Percentiles rank a stretch among this genome's conserved stretches.
These are phyloP conservation scores for Zelopaecilomyces penicillatus DNA, from an alignment of 2,329 filamentous ascomycete genomes.

Conservation along the genomic window DNA sequence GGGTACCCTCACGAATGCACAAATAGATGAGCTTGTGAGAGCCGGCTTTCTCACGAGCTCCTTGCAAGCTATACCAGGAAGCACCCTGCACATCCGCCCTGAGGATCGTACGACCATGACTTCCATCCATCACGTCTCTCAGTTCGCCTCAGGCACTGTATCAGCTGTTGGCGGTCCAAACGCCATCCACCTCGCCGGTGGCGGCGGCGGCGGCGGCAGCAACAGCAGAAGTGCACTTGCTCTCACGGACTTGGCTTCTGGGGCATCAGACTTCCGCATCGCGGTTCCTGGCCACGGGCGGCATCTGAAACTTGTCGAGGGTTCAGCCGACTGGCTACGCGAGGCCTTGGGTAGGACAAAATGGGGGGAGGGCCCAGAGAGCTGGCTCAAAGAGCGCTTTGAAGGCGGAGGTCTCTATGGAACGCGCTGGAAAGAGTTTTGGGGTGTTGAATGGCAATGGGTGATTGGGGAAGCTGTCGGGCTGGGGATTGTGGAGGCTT, in stretches of 20 bases:
- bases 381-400: constrained; percentile 58
- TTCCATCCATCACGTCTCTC: constrained; percentile 54
- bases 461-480: constrained; percentile 63
- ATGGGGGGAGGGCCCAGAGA: constrained; percentile 55
- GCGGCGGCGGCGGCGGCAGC: constrained; percentile 31
- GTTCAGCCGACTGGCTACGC: constrained; percentile 53
- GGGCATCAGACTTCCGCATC: constrained; percentile 35
- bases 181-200: constrained; percentile 56
- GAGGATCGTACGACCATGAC: constrained; percentile 48
- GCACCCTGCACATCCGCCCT: constrained; percentile 37
- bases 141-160: constrained; percentile 58
- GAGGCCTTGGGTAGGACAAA: constrained; percentile 49
- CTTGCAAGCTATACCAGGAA: constrained; percentile 21
- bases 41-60: constrained; percentile 58
- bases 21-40: constrained; percentile 51
- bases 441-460: constrained; percentile 64
- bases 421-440: constrained; percentile 56
- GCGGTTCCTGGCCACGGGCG: constrained; percentile 59
- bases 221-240: constrained; percentile 12
- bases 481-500: constrained; percentile 61
- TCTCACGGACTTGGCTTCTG: constrained; percentile 17
- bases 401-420: constrained; percentile 49
- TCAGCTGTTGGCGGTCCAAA: constrained; percentile 62
- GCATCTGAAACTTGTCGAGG: constrained; percentile 57
- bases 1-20: constrained; percentile 29